Conservation (phyloP, 2,329 filamentous ascomycete species). For the Grosmannia serpens region DNA sequence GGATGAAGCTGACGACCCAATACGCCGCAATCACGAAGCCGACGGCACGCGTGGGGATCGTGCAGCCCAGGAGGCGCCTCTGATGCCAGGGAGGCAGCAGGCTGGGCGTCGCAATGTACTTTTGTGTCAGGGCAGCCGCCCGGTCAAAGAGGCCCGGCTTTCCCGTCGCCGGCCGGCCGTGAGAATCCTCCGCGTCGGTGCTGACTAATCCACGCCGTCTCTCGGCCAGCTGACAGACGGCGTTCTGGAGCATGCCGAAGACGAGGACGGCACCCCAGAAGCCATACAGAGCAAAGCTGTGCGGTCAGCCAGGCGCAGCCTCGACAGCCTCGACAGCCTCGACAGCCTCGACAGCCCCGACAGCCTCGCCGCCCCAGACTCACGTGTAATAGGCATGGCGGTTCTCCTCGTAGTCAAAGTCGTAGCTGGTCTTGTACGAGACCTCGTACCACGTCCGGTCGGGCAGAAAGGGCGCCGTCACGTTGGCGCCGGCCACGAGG, state of each 20-base stretch:
- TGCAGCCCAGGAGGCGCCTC: slow-evolving; percentile 11
- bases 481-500: neutral
- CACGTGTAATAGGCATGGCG: slow-evolving; percentile 6
- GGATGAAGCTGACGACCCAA: slow-evolving; percentile 10
- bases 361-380: no score
- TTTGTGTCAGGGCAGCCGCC: neutral
- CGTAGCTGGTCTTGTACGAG: neutral
- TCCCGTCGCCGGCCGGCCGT: neutral
- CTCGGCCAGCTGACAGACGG: slow-evolving; percentile 1
- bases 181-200: slow-evolving; percentile 3
- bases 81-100: slow-evolving; percentile 8
- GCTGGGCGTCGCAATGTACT: slow-evolving; percentile 10
- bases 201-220: slow-evolving; percentile 6
- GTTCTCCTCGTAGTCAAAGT: neutral
- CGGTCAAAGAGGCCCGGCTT: neutral
- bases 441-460: slow-evolving; percentile 1
- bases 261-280: slow-evolving; percentile 11
- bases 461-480: slow-evolving; percentile 6
- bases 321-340: no score
- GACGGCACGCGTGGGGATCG: slow-evolving; percentile 12
- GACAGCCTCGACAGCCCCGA: no score
- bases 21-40: slow-evolving; percentile 9
- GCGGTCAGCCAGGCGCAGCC: no score
- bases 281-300: slow-evolving; percentile 6
- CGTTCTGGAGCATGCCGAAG: slow-evolving; percentile 9